Evolutionary conservation across 257 asterid genomes (phyloP), one percentile per base, ranked within the genome.

Genomic region (Fraxinus cuspidata): DNA sequence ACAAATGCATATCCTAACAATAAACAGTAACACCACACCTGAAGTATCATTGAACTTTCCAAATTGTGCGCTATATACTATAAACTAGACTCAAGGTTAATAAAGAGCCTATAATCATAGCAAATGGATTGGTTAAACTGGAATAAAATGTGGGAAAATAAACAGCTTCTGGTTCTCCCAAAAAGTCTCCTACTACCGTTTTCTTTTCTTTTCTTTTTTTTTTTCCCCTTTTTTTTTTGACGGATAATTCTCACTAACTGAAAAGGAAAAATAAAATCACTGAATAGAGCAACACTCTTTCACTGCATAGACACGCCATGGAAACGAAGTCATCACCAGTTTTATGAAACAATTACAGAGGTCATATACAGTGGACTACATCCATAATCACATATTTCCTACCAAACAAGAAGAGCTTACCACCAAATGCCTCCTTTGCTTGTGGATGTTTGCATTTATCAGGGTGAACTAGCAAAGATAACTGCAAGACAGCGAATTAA

Each of bases 381-480:
- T 34, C 60, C 25, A 74, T 64, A 75, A 79, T 77, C 19, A 35
- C 63, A 66, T 21, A 65, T 67, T 73, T 83, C 28, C 66, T 75
- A 37, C 68, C 65, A 28, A 78, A 72, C 71, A 79, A 34, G 23
- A 73, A 73, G 77, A 72, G 40, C 74, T 87, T 91, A 95, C 99
- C 98, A 81, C 89, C 96, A 85, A 95, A 95, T 70, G 99, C 99
- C 84, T 96, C 99, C 92, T 90, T 96, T 27, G 99, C 94, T 90
- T 92, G 96, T 70, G 98, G 97, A 87, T 96, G 98, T 74, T 96
- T 93, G 86, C 99, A 96, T 81, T 96, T 96, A 85, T 96, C 99
- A 71, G 99, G 99, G 86, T 96, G 99, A 86, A 96, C 99, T 81
- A 96, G 93, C 86, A 96, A 88, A 69, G 99, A 96, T 77, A 96